phyloP scores from a whole-genome alignment of 2,329 filamentous ascomycete genomes.

The Fusarium pininemorale region DNA sequence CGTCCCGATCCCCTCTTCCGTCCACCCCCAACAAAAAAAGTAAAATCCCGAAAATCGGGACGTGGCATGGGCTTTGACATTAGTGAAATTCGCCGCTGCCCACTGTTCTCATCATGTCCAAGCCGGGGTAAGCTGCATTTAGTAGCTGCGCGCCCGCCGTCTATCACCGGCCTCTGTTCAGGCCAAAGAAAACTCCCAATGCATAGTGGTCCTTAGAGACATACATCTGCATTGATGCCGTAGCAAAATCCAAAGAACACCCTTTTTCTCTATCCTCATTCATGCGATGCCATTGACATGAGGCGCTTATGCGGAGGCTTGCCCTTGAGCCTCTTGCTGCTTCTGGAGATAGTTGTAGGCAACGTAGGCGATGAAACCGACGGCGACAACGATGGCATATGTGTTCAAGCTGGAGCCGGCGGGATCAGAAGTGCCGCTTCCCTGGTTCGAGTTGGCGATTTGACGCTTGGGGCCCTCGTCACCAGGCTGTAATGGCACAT shows the following conservation, averaged over 20 bases:
- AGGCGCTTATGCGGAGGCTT: constrained; percentile 42
- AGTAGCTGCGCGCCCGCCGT: constrained; percentile 29
- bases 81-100: constrained; percentile 12
- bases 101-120: constrained; percentile 37
- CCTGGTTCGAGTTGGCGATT: constrained; percentile 59
- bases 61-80: constrained; percentile 14
- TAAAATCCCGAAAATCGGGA: constrained; percentile 23
- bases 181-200: constrained; percentile 39
- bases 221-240: constrained; percentile 31
- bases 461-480: constrained; percentile 75
- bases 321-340: constrained; percentile 50
- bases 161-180: constrained; percentile 34
- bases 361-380: constrained; percentile 79
- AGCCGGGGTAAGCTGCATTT: constrained; percentile 20
- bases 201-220: constrained; percentile 27
- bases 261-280: constrained; percentile 4
- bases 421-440: constrained; percentile 55
- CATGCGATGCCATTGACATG: constrained; percentile 18
- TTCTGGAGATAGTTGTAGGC: constrained; percentile 86
- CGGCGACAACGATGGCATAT: constrained; percentile 82
- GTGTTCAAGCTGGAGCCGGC: constrained; percentile 77
- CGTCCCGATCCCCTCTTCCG: constrained; percentile 16
- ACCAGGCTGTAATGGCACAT: constrained; percentile 65
- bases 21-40: constrained; percentile 38
- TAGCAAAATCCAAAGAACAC: constrained; percentile 18